A percentile compares a stretch with the other conserved stretches of the same genome.
These are phyloP conservation scores for Phaeotremella skinneri DNA, from an alignment of 768 basidiomycete species.

Conservation along the genomic window DNA sequence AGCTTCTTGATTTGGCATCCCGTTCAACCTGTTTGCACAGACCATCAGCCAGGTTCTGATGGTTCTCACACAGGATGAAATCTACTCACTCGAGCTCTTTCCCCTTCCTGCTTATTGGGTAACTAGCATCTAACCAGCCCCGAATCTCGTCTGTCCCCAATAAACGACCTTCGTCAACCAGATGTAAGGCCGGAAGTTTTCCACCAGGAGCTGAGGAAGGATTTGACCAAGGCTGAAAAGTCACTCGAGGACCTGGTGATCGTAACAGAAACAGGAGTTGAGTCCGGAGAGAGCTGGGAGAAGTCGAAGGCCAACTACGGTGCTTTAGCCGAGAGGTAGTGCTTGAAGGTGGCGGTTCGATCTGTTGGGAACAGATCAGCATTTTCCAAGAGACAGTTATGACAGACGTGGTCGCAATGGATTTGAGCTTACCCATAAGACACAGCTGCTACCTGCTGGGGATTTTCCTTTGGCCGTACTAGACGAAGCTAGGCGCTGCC, in stretches of 20 bases:
- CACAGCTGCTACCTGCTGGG: background rate
- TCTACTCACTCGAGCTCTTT: conserved; percentile 25
- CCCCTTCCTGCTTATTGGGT: conserved; percentile 34
- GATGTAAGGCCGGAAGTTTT: conserved; percentile 32
- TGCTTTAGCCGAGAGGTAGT: conserved; percentile 13
- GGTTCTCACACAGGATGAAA: background rate
- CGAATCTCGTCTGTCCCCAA: conserved; percentile 32
- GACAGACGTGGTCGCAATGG: no score
- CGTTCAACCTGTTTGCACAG: conserved; percentile 24
- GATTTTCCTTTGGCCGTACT: background rate
- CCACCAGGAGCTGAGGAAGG: conserved; percentile 30
- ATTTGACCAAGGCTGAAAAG: conserved; percentile 33
- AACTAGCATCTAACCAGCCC: conserved; percentile 35
- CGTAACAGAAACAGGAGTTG: conserved; percentile 42
- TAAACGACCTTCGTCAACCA: conserved; percentile 25
- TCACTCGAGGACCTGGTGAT: conserved; percentile 14
- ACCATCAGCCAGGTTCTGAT: background rate
- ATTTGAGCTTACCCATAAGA: conserved; percentile 2
- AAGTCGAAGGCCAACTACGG: conserved; percentile 33
- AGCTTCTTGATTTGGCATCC: conserved; percentile 33
- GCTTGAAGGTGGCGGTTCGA: conserved; percentile 20
- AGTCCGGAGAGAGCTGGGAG: conserved; percentile 29
- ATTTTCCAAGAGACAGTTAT: no score
- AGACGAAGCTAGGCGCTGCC: background rate
- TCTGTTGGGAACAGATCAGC: conserved; percentile 12